Percentiles rank a stretch among this genome's conserved stretches.
Conservation (phyloP, 2,329 filamentous ascomycete genomes). For the Trichoderma koningiopsis region DNA sequence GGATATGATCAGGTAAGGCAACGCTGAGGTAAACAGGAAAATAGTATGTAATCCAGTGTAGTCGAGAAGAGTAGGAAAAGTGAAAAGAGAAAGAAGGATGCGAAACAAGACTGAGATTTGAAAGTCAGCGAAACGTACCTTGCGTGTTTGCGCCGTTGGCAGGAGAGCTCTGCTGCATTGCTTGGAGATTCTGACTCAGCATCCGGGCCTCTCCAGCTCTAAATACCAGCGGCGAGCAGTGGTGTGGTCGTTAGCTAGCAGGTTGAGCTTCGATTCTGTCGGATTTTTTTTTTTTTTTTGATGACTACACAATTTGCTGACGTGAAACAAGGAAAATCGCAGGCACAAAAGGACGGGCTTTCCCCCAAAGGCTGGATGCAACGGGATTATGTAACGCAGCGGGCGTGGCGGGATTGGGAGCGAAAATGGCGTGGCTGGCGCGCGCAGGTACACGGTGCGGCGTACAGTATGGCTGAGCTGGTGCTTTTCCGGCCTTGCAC, state of each 20-base stretch:
- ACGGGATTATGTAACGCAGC: slow-evolving; percentile 27
- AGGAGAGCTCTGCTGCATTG: slow-evolving; percentile 28
- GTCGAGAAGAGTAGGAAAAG: neutral
- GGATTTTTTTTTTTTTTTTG: slow-evolving; percentile 17
- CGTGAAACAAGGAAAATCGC: slow-evolving; percentile 24
- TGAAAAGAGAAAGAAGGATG: neutral
- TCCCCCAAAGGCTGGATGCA: slow-evolving; percentile 19
- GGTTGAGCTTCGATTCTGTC: slow-evolving; percentile 2
- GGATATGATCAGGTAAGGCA: neutral
- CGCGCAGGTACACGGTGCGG: slow-evolving; percentile 5
- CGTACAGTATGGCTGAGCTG: neutral
- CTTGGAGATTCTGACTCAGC: slow-evolving; percentile 29
- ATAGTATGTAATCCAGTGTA: neutral
- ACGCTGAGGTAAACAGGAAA: neutral
- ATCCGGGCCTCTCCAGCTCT: slow-evolving; percentile 19
- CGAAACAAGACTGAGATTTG: neutral
- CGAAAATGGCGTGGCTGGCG: slow-evolving; percentile 27
- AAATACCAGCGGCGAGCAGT: slow-evolving; percentile 8
- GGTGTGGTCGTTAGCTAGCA: neutral
- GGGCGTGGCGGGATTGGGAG: slow-evolving; percentile 19
- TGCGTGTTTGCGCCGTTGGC: slow-evolving; percentile 28
- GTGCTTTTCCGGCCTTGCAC: neutral
- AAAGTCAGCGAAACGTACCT: slow-evolving; percentile 24
- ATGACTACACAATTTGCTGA: slow-evolving; percentile 27
- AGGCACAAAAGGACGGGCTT: neutral